These are phyloP conservation scores for Diphasiastrum complanatum DNA, from an alignment of 83 land plant genomes.

Conservation along the genomic window DNA sequence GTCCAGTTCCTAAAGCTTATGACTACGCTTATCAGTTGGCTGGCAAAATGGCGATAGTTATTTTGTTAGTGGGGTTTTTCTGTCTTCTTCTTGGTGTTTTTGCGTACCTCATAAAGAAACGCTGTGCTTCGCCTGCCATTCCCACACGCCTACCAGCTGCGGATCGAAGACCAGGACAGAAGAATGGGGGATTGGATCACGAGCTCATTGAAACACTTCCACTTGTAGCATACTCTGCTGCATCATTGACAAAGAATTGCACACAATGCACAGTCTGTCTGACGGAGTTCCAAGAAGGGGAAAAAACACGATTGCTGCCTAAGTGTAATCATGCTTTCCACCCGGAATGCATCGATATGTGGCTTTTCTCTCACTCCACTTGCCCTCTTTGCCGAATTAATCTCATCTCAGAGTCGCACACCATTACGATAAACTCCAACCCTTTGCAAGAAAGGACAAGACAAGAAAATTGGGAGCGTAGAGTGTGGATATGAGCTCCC, in stretches of 20 bases:
- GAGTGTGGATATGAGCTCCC: no score
- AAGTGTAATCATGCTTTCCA: conserved; percentile 52
- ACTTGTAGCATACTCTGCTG: conserved; percentile 7
- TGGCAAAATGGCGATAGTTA: no score
- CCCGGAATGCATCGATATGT: conserved; percentile 45
- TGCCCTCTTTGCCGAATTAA: conserved; percentile 55
- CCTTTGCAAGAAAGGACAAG: no score
- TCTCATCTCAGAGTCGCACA: no score
- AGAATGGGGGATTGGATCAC: conserved; percentile 20
- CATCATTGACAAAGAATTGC: conserved; percentile 9
- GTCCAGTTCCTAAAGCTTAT: no score
- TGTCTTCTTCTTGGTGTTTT: no score
- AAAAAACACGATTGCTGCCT: conserved; percentile 39
- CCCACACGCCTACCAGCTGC: conserved; percentile 1
- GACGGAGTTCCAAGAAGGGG: conserved; percentile 29
- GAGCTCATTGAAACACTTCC: conserved; percentile 26
- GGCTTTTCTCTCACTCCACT: conserved; percentile 35
- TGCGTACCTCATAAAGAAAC: no score
- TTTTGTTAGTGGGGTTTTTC: no score
- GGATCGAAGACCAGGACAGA: conserved; percentile 5
- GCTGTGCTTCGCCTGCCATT: no score
- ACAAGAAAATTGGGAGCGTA: no score
- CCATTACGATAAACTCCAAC: no score
- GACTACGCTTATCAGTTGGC: no score
- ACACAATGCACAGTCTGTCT: conserved; percentile 50